Evolutionary conservation across 768 basidiomycete genomes (phyloP).

Genomic region (Mrakia gelida): DNA sequence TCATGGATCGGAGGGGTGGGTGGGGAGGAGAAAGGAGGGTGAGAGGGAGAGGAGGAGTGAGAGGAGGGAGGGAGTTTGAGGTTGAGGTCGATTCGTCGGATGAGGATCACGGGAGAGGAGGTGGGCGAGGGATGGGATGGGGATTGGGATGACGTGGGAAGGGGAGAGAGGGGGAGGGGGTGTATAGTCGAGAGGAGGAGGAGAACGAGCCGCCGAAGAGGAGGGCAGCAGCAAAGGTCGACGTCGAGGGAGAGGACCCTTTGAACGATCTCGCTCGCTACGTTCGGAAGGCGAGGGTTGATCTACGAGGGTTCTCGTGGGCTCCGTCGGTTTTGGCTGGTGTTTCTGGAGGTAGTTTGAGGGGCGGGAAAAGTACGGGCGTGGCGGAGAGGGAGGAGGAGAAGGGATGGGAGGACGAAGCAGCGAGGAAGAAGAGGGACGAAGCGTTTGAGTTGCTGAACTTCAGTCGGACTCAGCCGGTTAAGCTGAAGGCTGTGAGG

Average conservation of each 20-base stretch:
- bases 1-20: background rate
- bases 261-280: background rate
- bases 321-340: background rate
- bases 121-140: background rate
- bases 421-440: constrained; percentile 10
- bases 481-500: background rate
- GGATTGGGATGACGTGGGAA: too few species aligned
- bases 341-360: too few species aligned
- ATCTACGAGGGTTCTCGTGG: background rate
- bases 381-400: background rate
- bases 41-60: background rate
- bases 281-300: background rate
- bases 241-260: background rate
- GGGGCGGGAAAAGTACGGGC: too few species aligned
- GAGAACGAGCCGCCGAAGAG: too few species aligned
- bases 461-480: background rate
- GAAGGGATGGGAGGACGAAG: background rate
- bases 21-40: background rate
- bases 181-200: background rate
- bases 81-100: background rate
- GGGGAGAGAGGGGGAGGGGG: too few species aligned
- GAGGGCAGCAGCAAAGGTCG: too few species aligned
- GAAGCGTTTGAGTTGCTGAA: constrained; percentile 4
- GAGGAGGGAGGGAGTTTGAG: background rate
- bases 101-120: background rate